These are phyloP conservation scores for Pulveroboletus frians DNA, from an alignment of 768 basidiomycete genomes.

Conservation along the genomic window DNA sequence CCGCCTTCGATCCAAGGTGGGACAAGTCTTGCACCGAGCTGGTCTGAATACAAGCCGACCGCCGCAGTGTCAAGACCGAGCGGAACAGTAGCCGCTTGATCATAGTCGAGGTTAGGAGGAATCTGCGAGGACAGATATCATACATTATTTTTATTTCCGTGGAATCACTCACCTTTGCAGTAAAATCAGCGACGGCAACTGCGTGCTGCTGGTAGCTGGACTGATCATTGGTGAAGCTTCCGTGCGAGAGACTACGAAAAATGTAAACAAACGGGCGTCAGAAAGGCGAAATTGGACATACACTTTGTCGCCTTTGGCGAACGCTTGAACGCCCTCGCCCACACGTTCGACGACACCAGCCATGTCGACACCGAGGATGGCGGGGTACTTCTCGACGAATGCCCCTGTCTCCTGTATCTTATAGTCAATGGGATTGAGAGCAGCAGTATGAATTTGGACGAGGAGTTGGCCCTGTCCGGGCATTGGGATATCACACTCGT, in stretches of 20 bases:
- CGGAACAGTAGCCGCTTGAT: conserved; percentile 44
- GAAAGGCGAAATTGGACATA: conserved; percentile 13
- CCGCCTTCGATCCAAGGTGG: conserved; percentile 33
- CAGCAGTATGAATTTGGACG: conserved; percentile 35
- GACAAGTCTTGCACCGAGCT: conserved; percentile 36
- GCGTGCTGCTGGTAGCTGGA: conserved; percentile 40
- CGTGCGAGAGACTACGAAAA: conserved; percentile 16
- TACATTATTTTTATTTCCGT: not conserved
- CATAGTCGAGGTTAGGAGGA: conserved; percentile 40
- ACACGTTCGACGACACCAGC: conserved; percentile 37
- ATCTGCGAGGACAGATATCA: conserved; percentile 30
- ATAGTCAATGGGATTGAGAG: conserved; percentile 46
- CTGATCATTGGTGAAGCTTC: conserved; percentile 30
- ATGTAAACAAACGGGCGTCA: not conserved
- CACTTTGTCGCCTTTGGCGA: conserved; percentile 39
- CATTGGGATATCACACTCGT: conserved; percentile 22
- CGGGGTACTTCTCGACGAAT: conserved; percentile 33
- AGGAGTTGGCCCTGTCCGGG: conserved; percentile 39
- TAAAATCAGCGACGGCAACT: conserved; percentile 27
- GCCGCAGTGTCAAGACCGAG: conserved; percentile 43
- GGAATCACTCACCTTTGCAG: conserved; percentile 32
- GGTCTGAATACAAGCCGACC: conserved; percentile 39
- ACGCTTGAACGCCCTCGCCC: conserved; percentile 34
- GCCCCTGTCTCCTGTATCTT: conserved; percentile 30
- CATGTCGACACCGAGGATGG: conserved; percentile 32